phyloP scores from a whole-genome alignment of 371 early-diverging fungal species.

The Mortierella sp. region DNA sequence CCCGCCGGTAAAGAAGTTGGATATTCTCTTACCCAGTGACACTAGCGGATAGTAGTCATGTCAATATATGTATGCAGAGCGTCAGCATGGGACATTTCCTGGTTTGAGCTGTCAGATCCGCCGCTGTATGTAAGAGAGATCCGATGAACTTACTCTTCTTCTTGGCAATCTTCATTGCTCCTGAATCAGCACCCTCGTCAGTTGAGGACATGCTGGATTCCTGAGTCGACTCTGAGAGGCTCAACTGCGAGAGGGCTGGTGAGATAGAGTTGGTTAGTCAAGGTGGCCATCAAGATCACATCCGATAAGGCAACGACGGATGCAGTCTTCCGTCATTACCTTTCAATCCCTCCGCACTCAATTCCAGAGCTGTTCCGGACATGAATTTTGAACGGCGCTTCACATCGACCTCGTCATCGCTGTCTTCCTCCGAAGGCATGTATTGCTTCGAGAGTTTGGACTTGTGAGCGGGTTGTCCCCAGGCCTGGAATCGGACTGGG shows the following conservation, averaged over 20 bases:
- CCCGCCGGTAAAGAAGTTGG: constrained; percentile 29
- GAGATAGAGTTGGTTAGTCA: not conserved
- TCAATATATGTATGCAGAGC: not conserved
- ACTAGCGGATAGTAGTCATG: not conserved
- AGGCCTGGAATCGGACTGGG: constrained; percentile 27
- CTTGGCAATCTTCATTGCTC: constrained; percentile 18
- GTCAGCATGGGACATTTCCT: not conserved
- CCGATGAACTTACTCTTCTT: constrained; percentile 29
- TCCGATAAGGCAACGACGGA: not conserved
- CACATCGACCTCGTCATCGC: constrained; percentile 34
- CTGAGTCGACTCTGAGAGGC: constrained; percentile 4
- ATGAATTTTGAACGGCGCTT: constrained; percentile 38
- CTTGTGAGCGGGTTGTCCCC: constrained; percentile 33
- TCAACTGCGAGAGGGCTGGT: constrained; percentile 25
- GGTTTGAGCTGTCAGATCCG: not conserved
- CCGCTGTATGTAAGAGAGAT: not conserved
- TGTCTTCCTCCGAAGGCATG: constrained; percentile 47
- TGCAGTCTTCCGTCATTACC: constrained; percentile 3
- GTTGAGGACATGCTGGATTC: constrained; percentile 4
- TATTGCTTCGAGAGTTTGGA: constrained; percentile 53
- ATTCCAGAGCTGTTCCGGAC: constrained; percentile 35
- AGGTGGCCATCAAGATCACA: not conserved
- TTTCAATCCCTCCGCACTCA: constrained; percentile 15
- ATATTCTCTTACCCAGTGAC: constrained; percentile 42
- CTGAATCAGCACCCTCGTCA: constrained; percentile 12